Conservation (phyloP, 73 alveolate genomes). For the Paramecium pentaurelia region DNA sequence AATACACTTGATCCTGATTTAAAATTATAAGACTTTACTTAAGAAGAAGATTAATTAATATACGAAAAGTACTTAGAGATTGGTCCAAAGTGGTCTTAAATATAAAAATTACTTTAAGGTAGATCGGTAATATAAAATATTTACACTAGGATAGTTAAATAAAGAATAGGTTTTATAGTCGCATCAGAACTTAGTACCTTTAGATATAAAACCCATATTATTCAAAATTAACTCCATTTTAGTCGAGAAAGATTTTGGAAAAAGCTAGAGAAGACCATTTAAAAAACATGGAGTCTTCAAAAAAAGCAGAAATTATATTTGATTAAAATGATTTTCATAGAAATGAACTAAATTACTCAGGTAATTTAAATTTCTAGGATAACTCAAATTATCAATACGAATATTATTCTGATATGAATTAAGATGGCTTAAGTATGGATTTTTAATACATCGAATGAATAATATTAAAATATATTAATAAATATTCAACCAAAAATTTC, state of each 20-base stretch:
- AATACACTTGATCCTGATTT: not conserved
- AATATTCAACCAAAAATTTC: no score
- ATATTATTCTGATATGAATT: no score
- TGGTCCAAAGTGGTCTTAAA: not conserved
- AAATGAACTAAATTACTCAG: no score
- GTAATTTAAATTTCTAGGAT: no score
- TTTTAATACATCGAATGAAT: no score
- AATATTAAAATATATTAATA: no score
- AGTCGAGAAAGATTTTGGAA: not conserved
- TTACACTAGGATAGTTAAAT: not conserved
- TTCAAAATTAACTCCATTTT: not conserved
- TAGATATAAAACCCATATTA: not conserved
- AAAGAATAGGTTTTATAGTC: constrained; percentile 50
- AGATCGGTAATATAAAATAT: not conserved
- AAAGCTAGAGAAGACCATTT: not conserved
- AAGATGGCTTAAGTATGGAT: no score
- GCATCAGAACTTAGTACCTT: not conserved
- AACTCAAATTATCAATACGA: no score
- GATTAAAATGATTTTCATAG: no score
- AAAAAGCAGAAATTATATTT: no score
- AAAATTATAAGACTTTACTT: not conserved
- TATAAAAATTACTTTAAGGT: not conserved
- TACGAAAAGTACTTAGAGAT: not conserved
- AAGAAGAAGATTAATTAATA: not conserved
- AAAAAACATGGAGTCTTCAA: not conserved